Evolutionary conservation across 805 yeast species (phyloP), one percentile per base, ranked within the genome.

Genomic region (Ogataea saltuana): DNA sequence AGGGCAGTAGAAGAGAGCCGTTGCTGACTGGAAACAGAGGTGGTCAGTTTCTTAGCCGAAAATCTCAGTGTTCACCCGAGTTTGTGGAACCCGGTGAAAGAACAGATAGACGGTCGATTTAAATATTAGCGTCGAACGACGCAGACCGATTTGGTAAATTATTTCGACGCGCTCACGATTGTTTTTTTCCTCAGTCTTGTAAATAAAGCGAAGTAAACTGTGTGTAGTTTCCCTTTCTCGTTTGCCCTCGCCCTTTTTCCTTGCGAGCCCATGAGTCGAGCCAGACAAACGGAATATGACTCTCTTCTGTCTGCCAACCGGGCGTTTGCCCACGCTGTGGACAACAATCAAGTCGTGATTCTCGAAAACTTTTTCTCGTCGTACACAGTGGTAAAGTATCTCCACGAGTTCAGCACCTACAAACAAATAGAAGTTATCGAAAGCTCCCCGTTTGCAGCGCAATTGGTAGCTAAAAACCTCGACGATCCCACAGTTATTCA

Each of bases 321-420:
- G n/a, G 39, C 41, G 8, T 15, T 50, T 5, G 46, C 48, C 31
- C 38, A 44, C 19, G 38, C 54, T 8, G 38, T 47, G n/a, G 54
- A 50, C 32, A 25, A 25, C 18, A 30, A 38, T 25, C 37, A 22
- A 15, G 27, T 31, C 9, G 35, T 33, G 15, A 33, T 47, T 6
- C 19, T 50, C 10, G 40, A 45, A n/a, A 40, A 43, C 28, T 21
- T 47, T 22, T 41, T 43, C 33, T 40, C 48, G n/a, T 17, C 41
- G 5, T 43, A 41, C 28, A 17, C 49, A 3, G 34, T 47, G 19
- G 22, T 32, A 15, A 30, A 25, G 20, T 42, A 45, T 15, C 41
- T 50, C 33, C 25, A n/a, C 8, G 22, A 33, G 17, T 35, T 41
- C 27, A 27, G 46, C 26, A 23, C 23, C 15, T 33, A 45, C 22